Evolutionary conservation across 2,329 filamentous ascomycete species (phyloP).

Genomic region (Teratosphaeria epicoccoides): DNA sequence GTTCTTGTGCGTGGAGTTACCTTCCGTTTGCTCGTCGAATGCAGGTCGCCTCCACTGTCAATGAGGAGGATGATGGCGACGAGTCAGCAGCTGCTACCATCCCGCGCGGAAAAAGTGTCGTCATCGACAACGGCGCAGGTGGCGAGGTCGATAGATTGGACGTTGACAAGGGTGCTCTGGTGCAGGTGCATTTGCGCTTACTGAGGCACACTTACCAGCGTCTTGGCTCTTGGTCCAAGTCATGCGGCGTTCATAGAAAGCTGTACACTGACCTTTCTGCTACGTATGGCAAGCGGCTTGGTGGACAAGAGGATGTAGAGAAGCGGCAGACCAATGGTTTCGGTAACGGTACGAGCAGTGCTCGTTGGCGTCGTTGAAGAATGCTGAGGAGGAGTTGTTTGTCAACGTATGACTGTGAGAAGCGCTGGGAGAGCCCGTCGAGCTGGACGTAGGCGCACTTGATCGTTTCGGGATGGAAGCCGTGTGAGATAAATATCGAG

Average conservation of each 20-base stretch:
- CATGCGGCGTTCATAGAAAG: constrained; percentile 38
- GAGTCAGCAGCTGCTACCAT: constrained; percentile 29
- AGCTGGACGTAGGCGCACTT: no score
- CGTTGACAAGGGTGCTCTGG: constrained; percentile 19
- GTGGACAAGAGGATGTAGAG: constrained; percentile 30
- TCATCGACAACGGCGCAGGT: constrained; percentile 18
- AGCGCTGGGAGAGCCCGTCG: no score
- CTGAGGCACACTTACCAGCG: constrained; percentile 33
- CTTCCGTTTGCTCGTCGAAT: constrained; percentile 19
- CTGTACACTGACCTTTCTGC: constrained; percentile 37
- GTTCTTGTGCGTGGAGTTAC: constrained; percentile 25
- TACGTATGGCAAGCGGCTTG: constrained; percentile 30
- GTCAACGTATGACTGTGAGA: no score
- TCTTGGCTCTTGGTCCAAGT: constrained; percentile 37
- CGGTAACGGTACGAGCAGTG: constrained; percentile 34
- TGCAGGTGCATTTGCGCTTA: constrained; percentile 29
- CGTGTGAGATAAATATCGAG: no score
- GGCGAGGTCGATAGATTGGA: constrained; percentile 13
- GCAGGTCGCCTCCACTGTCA: constrained; percentile 13
- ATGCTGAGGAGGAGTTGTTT: not conserved
- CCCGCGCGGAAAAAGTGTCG: constrained; percentile 27
- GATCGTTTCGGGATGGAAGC: no score
- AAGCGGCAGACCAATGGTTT: constrained; percentile 39
- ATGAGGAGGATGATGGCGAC: constrained; percentile 24
- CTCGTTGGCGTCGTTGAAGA: constrained; percentile 19